Evolutionary conservation across 169 alveolate species (phyloP), one percentile per base, ranked within the genome.

Genomic region (Eimeria maxima): DNA sequence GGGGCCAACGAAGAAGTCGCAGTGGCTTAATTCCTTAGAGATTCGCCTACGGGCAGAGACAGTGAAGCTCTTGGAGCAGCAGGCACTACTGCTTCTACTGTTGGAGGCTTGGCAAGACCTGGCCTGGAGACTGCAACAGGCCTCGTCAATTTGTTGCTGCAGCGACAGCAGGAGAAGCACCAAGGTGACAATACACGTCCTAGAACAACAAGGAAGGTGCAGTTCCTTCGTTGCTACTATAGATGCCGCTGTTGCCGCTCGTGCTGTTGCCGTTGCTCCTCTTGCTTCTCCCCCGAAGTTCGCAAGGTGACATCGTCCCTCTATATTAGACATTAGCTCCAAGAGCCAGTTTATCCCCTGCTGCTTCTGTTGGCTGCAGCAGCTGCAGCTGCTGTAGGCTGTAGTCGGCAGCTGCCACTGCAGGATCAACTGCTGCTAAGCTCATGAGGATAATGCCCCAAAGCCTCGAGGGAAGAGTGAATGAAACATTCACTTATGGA

Each of bases 151-250:
- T 22, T 27, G 38, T 24, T 18, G 76, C 27, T 67, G 76, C 76
- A 24, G 76, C 71, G 24, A 24, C 84, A 74, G 84, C 45, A 74
- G 84, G 33, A 74, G 53, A 29, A 74, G 84, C 53, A 42, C 53
- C 84, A 29, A 74, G 24, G 84, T 5, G 20, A 53, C 60, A 13
- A 74, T 45, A 57, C 24, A 8, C 38, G 38, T 67, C 76, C 27
- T 27, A 0, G 11, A 6, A 16, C 76, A 67, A 13, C 38, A 1
- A 29, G 14, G 76, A 24, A 18, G 84, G 53, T 24, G 53, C 84
- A 42, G 53, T 74, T 22, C 50, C n/a, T 45, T 0, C 13, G 84
- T 33, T 10, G 60, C 60, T 53, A 3, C 60, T 14, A 14, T 53
- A 11, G 60, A 7, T 53, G 16, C 10, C 20, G 60, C 60, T 53